phyloP scores from a whole-genome alignment of 1,139 yeast species.

The Kodamaea sp. region DNA sequence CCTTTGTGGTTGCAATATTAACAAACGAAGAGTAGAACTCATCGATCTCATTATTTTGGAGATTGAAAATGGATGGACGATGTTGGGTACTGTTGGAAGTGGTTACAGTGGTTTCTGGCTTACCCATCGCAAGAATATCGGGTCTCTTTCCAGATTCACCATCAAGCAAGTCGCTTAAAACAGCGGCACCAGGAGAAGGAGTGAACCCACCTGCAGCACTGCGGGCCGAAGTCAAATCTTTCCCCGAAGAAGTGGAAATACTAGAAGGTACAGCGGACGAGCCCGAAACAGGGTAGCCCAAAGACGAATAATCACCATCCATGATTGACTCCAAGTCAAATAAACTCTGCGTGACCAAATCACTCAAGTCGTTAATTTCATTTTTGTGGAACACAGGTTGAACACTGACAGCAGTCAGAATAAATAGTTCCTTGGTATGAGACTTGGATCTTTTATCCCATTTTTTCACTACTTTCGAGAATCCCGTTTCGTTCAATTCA shows the following conservation, averaged over 20 bases:
- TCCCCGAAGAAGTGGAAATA: neutral
- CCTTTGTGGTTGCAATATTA: slow-evolving; percentile 54
- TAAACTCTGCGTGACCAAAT: slow-evolving; percentile 71
- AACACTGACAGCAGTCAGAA: slow-evolving; percentile 90
- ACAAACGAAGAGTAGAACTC: slow-evolving; percentile 69
- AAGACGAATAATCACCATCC: slow-evolving; percentile 66
- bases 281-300: slow-evolving; percentile 11
- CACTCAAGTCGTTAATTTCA: slow-evolving; percentile 83
- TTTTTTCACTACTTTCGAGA: slow-evolving; percentile 89
- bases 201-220: neutral
- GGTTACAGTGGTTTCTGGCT: neutral
- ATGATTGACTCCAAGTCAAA: slow-evolving; percentile 84
- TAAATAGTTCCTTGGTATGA: slow-evolving; percentile 87
- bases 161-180: neutral
- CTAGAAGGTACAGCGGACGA: neutral
- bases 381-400: slow-evolving; percentile 95
- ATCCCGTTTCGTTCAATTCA: slow-evolving; percentile 92
- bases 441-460: slow-evolving; percentile 98
- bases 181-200: neutral
- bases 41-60: slow-evolving; percentile 49
- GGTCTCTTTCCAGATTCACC: neutral
- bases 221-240: neutral
- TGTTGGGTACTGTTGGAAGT: slow-evolving; percentile 7
- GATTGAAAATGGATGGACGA: slow-evolving; percentile 17
- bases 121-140: neutral